These are phyloP conservation scores for Moniliella sp. DNA, from an alignment of 1,284 basidiomycete genomes.

Conservation along the genomic window DNA sequence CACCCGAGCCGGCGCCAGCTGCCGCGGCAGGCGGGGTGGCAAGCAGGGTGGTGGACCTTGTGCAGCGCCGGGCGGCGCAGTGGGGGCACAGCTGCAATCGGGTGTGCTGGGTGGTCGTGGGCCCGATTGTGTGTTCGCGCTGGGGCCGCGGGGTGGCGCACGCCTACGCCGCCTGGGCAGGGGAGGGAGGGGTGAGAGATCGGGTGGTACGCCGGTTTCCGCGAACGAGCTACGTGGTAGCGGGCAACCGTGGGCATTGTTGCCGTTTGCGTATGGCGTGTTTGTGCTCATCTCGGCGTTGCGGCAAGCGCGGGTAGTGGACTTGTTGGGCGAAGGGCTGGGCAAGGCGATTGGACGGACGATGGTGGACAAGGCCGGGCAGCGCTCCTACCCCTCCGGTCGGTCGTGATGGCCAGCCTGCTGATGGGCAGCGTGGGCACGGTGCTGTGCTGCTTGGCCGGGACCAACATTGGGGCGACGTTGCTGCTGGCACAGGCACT, in stretches of 20 bases:
- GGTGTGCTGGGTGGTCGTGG: too few relatives aligned
- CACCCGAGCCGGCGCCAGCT: neutral
- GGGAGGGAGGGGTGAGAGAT: too few relatives aligned
- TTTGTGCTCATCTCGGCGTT: constrained; percentile 81
- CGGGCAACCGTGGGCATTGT: constrained; percentile 54
- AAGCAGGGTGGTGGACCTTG: too few relatives aligned
- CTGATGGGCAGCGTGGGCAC: constrained; percentile 43
- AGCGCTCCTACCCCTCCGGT: constrained; percentile 36
- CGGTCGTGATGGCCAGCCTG: constrained; percentile 36
- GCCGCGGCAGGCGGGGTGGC: too few relatives aligned
- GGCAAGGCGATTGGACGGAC: constrained; percentile 35
- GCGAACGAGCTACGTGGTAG: constrained; percentile 49
- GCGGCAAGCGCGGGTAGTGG: constrained; percentile 68
- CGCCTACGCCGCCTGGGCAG: too few relatives aligned
- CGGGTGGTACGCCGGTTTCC: constrained; percentile 42
- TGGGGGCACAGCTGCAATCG: neutral
- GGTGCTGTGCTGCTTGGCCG: constrained; percentile 65
- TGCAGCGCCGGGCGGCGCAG: too few relatives aligned
- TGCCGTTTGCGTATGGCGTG: constrained; percentile 82
- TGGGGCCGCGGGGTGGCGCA: constrained; percentile 1
- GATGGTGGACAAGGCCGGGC: too few relatives aligned
- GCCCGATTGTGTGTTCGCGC: too few relatives aligned
- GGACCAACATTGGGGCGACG: constrained; percentile 86
- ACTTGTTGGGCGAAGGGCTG: constrained; percentile 57
- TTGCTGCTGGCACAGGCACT: constrained; percentile 57